phyloP scores from a whole-genome alignment of 2,329 filamentous ascomycete genomes.

The Pseudopithomyces chartarum region DNA sequence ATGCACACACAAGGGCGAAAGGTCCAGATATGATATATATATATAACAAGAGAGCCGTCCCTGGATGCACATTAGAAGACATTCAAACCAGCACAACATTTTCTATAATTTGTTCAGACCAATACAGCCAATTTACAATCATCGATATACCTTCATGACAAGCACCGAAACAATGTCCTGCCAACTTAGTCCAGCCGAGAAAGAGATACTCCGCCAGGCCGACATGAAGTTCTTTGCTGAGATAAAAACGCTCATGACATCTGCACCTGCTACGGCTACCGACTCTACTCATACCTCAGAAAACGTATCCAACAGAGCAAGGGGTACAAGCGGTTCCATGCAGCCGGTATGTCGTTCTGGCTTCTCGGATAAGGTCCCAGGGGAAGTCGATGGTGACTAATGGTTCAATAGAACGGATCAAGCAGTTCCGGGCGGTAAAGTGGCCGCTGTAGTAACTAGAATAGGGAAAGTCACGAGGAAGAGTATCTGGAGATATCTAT shows the following conservation, averaged over 20 bases:
- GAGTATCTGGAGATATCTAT: not conserved
- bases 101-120: too few relatives aligned
- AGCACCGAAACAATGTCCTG: not conserved
- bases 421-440: not conserved
- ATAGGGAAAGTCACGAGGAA: not conserved
- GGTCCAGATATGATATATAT: too few relatives aligned
- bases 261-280: not conserved
- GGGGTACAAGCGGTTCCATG: not conserved
- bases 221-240: constrained; percentile 2
- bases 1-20: not conserved
- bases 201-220: not conserved
- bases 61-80: too few relatives aligned
- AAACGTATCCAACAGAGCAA: not conserved
- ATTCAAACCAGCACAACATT: too few relatives aligned
- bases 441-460: not conserved
- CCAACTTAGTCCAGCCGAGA: not conserved
- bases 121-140: too few relatives aligned
- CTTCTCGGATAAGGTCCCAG: not conserved
- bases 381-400: not conserved
- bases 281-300: not conserved
- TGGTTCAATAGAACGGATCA: not conserved
- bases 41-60: too few relatives aligned
- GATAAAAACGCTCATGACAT: not conserved
- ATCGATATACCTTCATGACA: not conserved
- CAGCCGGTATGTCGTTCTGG: not conserved